These are phyloP conservation scores for Epichloe sp. DNA, from an alignment of 2,329 filamentous ascomycete genomes.

Conservation along the genomic window DNA sequence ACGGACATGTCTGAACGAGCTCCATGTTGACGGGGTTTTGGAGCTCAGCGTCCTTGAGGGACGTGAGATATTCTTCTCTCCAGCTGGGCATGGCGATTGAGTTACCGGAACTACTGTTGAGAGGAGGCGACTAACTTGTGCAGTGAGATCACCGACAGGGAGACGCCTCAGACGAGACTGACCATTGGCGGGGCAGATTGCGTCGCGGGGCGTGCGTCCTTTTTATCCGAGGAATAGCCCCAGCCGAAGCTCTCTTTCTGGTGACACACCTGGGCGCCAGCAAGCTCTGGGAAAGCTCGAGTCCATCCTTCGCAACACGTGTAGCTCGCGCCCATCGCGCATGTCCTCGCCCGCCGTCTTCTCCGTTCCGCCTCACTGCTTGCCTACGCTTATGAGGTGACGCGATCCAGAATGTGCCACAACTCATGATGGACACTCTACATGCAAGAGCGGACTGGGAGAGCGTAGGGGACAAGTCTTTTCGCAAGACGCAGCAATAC, in stretches of 20 bases:
- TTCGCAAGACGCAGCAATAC: slow-evolving; percentile 89
- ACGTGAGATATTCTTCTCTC: slow-evolving; percentile 68
- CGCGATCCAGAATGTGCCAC: slow-evolving; percentile 7
- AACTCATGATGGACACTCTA: slow-evolving; percentile 37
- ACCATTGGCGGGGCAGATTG: neutral
- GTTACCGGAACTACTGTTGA: neutral
- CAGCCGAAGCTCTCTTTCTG: neutral
- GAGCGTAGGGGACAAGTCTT: slow-evolving; percentile 83
- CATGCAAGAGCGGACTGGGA: slow-evolving; percentile 84
- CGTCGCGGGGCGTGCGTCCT: too few relatives aligned
- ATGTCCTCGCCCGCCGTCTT: neutral
- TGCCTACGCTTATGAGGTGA: neutral
- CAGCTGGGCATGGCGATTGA: slow-evolving; percentile 46
- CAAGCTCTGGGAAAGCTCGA: neutral
- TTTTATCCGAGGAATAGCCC: slow-evolving; percentile 21
- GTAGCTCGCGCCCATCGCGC: neutral
- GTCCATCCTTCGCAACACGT: neutral
- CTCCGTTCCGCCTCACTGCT: neutral
- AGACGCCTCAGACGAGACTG: neutral
- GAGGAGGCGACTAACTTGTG: too few relatives aligned
- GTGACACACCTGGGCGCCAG: too few relatives aligned
- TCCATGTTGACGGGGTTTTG: slow-evolving; percentile 48
- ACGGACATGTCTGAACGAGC: slow-evolving; percentile 67
- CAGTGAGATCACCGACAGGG: neutral
- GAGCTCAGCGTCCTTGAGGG: slow-evolving; percentile 58